phyloP scores from a whole-genome alignment of 169 alveolate species.

The Perkinsus marinus region DNA sequence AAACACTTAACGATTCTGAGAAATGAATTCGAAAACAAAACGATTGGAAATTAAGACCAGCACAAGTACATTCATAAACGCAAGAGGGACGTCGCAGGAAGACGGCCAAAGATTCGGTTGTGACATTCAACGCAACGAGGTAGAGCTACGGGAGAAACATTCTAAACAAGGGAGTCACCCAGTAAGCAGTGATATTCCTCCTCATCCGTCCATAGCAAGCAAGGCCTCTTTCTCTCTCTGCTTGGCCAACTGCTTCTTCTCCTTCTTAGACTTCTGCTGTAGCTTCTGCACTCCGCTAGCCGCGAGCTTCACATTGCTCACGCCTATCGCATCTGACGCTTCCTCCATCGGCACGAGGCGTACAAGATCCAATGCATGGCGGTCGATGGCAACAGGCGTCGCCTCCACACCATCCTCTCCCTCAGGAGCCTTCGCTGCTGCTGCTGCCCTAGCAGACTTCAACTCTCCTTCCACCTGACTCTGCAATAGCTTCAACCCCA shows the following conservation, averaged over 20 bases:
- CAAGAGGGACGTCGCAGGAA: neutral
- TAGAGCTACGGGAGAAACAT: neutral
- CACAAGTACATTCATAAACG: neutral
- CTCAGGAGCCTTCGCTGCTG: neutral
- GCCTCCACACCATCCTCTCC: neutral
- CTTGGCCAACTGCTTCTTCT: neutral
- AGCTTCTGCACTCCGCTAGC: neutral
- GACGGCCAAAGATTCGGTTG: neutral
- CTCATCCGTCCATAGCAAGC: neutral
- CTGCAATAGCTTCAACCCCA: neutral
- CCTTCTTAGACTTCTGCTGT: neutral
- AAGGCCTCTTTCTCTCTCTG: neutral
- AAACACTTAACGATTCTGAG: no score
- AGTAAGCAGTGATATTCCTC: neutral
- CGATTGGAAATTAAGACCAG: no score
- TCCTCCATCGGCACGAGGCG: neutral
- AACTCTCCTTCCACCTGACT: neutral
- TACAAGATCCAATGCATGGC: neutral
- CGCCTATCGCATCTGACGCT: neutral
- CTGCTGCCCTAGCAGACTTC: neutral
- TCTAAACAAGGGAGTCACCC: neutral
- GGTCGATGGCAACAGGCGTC: neutral
- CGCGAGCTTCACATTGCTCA: neutral
- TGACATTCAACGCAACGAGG: neutral
- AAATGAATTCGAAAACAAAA: no score